A percentile compares a stretch with the other conserved stretches of the same genome.
These are phyloP conservation scores for Brettanomyces nanus DNA, from an alignment of 805 yeast species.

Conservation along the genomic window DNA sequence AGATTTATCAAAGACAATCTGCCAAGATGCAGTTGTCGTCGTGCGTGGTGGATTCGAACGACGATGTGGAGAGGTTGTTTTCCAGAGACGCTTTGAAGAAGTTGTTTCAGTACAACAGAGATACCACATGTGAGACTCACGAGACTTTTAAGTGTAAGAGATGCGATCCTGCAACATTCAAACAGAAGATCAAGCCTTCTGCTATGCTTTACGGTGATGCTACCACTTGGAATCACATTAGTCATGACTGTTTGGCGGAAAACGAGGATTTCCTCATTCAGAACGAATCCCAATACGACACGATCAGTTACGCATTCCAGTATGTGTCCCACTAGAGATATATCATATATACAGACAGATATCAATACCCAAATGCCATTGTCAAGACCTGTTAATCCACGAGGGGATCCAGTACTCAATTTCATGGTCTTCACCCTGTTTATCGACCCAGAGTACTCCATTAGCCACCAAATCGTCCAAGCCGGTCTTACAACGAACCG, in stretches of 20 bases:
- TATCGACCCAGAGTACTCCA: conserved; percentile 85
- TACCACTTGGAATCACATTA: conserved; percentile 92
- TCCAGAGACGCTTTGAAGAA: conserved; percentile 73
- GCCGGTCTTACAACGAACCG: conserved; percentile 49
- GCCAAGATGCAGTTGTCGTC: conserved; percentile 90
- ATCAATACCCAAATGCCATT: not conserved
- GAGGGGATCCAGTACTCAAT: conserved; percentile 65
- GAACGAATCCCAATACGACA: conserved; percentile 62
- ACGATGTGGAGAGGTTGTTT: conserved; percentile 88
- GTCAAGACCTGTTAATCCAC: conserved; percentile 53
- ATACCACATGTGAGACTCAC: conserved; percentile 82
- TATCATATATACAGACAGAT: not conserved
- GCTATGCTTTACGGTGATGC: conserved; percentile 98
- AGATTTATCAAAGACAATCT: conserved; percentile 90
- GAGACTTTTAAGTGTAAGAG: conserved; percentile 85
- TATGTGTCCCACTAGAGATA: conserved; percentile 66
- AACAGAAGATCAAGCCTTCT: conserved; percentile 56
- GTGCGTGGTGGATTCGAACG: conserved; percentile 94
- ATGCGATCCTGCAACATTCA: conserved; percentile 44
- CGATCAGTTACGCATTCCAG: conserved; percentile 84
- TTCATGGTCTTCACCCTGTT: conserved; percentile 34
- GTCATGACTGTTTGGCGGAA: conserved; percentile 46
- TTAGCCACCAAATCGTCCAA: conserved; percentile 72
- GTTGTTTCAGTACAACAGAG: conserved; percentile 60
- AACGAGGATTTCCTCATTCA: conserved; percentile 74